Evolutionary conservation across 23 red algal genomes (phyloP).

Genomic region (Gracilaria caudata): DNA sequence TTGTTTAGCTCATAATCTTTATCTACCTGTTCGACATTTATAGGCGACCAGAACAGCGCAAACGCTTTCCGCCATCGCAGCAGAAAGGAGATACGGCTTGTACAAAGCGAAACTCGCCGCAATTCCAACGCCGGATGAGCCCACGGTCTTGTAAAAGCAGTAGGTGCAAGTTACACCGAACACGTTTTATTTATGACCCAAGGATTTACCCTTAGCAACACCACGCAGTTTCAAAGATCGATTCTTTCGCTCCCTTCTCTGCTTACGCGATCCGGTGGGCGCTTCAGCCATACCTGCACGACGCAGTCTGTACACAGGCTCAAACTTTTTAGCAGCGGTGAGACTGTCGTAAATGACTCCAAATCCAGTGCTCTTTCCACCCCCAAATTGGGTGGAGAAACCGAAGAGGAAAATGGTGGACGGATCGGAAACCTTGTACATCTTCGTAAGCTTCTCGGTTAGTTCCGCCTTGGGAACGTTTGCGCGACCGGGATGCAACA

Average conservation of each 20-base stretch:
- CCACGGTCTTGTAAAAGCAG: background rate
- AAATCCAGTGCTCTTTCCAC: constrained; percentile 94
- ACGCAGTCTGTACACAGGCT: constrained; percentile 89
- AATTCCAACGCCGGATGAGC: background rate
- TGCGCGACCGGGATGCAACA: constrained; percentile 94
- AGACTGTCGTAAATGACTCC: constrained; percentile 98
- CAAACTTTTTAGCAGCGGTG: constrained; percentile 82
- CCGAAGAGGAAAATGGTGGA: constrained; percentile 97
- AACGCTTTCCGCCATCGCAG: background rate
- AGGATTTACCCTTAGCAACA: constrained; percentile 85
- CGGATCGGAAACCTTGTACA: constrained; percentile 99
- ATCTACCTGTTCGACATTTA: background rate
- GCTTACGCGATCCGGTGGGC: constrained; percentile 88
- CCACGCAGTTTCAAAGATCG: constrained; percentile 81
- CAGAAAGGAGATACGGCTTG: background rate
- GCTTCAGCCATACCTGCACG: constrained; percentile 86
- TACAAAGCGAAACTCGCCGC: background rate
- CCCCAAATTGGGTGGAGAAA: constrained; percentile 93
- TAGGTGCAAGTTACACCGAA: background rate
- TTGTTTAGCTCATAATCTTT: constrained; percentile 1
- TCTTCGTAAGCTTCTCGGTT: constrained; percentile 92
- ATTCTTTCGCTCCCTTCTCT: constrained; percentile 94
- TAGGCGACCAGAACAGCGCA: background rate
- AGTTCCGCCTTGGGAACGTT: constrained; percentile 88
- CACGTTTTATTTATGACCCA: constrained; percentile 76